A percentile compares a stretch with the other conserved stretches of the same genome.
Evolutionary conservation across 495 filamentous ascomycete genomes (phyloP).

Genomic region (Apodospora peruviana): DNA sequence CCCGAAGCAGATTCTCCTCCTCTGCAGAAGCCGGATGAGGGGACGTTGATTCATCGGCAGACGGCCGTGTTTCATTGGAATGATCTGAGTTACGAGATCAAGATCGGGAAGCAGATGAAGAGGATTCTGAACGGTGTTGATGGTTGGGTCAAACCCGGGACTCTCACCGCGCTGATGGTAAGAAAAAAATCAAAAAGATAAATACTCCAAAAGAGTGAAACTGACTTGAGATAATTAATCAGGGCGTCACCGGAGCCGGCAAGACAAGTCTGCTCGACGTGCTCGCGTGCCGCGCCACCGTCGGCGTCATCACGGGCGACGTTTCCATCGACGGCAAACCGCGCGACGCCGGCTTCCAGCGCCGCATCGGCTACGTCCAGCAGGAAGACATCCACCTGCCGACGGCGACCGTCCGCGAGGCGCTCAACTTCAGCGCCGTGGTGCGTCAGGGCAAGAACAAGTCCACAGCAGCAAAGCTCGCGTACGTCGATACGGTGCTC

Average conservation of each 20-base stretch:
- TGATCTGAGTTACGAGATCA: conserved; percentile 68
- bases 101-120: conserved; percentile 56
- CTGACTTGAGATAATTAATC: too few species aligned
- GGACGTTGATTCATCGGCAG: too few species aligned
- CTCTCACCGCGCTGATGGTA: conserved; percentile 68
- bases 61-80: conserved; percentile 69
- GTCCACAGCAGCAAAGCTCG: conserved; percentile 60
- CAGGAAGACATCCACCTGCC: conserved; percentile 76
- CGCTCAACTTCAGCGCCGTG: conserved; percentile 70
- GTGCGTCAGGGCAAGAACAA: conserved; percentile 51
- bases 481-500: conserved; percentile 78
- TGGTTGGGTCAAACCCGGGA: conserved; percentile 76
- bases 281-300: conserved; percentile 62
- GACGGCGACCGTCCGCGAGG: conserved; percentile 75
- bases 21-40: too few species aligned
- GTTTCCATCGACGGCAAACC: conserved; percentile 66
- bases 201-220: too few species aligned
- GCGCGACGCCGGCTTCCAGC: conserved; percentile 62
- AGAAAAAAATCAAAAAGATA: too few species aligned
- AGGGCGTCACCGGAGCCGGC: conserved; percentile 65
- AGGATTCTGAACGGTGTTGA: conserved; percentile 63
- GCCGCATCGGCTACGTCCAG: conserved; percentile 73
- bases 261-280: conserved; percentile 60
- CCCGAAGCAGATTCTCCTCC: too few species aligned
- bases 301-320: conserved; percentile 64